Evolutionary conservation across 192 early-diverging fungal genomes (phyloP).

Genomic region (Glomus cerebriforme): DNA sequence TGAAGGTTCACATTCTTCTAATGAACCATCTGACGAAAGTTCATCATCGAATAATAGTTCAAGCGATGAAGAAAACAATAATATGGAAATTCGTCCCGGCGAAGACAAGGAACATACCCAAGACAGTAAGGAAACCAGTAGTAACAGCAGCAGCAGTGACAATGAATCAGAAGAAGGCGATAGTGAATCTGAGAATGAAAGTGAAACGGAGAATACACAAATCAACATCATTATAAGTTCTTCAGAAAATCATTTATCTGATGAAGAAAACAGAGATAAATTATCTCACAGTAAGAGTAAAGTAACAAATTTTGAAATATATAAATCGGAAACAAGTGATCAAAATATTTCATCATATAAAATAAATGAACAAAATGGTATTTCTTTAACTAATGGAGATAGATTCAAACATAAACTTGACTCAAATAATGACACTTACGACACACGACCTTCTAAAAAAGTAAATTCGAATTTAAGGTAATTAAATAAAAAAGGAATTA

Average conservation of each 20-base stretch:
- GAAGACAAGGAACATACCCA: neutral
- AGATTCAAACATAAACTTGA: neutral
- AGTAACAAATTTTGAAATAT: neutral
- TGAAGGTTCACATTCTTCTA: neutral
- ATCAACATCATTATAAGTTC: too few relatives aligned
- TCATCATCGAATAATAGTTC: neutral
- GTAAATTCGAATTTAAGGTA: neutral
- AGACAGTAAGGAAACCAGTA: neutral
- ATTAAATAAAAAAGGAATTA: neutral
- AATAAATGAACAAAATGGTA: neutral
- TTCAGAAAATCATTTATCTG: too few relatives aligned
- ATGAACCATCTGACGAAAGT: neutral
- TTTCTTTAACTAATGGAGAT: neutral
- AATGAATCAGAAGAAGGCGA: neutral
- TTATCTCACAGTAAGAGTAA: neutral
- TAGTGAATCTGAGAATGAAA: too few relatives aligned
- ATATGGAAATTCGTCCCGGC: neutral
- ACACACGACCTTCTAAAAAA: neutral
- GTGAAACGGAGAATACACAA: neutral
- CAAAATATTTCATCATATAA: neutral
- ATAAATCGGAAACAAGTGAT: neutral
- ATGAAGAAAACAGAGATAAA: neutral
- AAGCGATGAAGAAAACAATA: neutral
- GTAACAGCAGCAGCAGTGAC: neutral
- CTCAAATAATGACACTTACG: neutral